A percentile compares a stretch with the other conserved stretches of the same genome.
These are phyloP conservation scores for Suillus decipiens DNA, from an alignment of 768 basidiomycete genomes.

Conservation along the genomic window DNA sequence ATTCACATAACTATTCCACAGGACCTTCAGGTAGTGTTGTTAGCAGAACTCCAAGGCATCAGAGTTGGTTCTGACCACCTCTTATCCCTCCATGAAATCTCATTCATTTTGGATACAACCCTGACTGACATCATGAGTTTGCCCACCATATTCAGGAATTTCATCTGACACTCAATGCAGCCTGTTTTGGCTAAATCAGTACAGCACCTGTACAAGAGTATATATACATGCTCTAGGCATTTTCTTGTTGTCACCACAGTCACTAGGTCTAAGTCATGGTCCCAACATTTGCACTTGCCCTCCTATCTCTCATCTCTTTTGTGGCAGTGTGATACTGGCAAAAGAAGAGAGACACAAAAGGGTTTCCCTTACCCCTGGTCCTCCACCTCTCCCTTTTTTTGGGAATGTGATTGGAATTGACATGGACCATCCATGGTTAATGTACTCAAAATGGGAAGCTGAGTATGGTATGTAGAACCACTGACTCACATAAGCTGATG, in stretches of 20 bases:
- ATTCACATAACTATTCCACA: too few relatives aligned
- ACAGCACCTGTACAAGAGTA: background rate
- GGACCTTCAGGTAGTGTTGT: too few relatives aligned
- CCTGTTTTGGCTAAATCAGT: background rate
- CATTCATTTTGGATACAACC: background rate
- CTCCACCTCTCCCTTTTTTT: slow-evolving; percentile 21
- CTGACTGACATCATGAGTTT: background rate
- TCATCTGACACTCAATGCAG: background rate
- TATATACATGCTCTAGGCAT: slow-evolving; percentile 4
- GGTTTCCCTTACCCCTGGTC: slow-evolving; percentile 24
- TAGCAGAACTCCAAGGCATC: too few relatives aligned
- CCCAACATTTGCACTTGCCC: background rate
- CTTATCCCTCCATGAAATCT: too few relatives aligned
- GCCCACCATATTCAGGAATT: background rate
- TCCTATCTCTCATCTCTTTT: slow-evolving; percentile 15
- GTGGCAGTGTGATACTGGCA: slow-evolving; percentile 10
- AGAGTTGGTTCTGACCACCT: too few relatives aligned
- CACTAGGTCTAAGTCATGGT: background rate
- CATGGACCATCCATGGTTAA: slow-evolving; percentile 22
- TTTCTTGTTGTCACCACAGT: background rate
- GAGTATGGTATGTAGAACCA: slow-evolving; percentile 19
- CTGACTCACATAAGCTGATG: background rate
- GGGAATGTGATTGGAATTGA: slow-evolving; percentile 26
- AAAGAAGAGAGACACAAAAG: slow-evolving; percentile 12
- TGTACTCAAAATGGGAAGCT: slow-evolving; percentile 22